Evolutionary conservation across 495 filamentous ascomycete species (phyloP), one percentile per base, ranked within the genome.

Genomic region (Aspergillus egyptiacus): DNA sequence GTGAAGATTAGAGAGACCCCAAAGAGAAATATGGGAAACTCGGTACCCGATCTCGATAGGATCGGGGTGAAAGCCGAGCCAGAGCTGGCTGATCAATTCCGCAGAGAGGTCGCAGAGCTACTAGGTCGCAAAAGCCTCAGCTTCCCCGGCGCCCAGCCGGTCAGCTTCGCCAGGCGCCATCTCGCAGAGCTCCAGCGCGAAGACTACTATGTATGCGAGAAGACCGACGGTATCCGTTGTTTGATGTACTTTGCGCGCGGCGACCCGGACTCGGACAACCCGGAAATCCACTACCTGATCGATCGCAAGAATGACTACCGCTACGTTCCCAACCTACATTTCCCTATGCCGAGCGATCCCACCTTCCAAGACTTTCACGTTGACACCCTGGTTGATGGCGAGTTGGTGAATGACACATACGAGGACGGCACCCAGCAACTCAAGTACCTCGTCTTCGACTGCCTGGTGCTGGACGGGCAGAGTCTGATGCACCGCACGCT

Each of bases 301-400:
- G 93, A 98, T 66, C 89, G 93, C 54, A 91, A 86, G 70, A 97
- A 98, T 66, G 89, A 96, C 56, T 98, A 91, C 72, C 95, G 90
- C 74, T 87, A 69, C 48, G 78, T 89, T n/a, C 77, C 77, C 6
- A 71, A 72, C 30, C 70, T 96, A 35, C 89, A 95, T 65, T 93
- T 97, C 62, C 93, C 93, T 0, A 48, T 84, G 20, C 76, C 81
- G 2, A 68, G 73, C 20, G 73, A 82, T 42, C 73, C 83, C 2
- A 62, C 65, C 3, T 76, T 75, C 38, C 65, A 73, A 38, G 70
- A 64, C 11, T 95, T 86, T 66, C 89, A 96, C 67, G 77, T 68
- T 3, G 81, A 80, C 33, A 98, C 93, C 0, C 66, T 98, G 15
- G 78, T 96, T 30, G 93, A 98, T 56, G 93, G 93, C 44, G 93